Conservation (phyloP, 2,329 filamentous ascomycete species). For the Aspergillus sp. region DNA sequence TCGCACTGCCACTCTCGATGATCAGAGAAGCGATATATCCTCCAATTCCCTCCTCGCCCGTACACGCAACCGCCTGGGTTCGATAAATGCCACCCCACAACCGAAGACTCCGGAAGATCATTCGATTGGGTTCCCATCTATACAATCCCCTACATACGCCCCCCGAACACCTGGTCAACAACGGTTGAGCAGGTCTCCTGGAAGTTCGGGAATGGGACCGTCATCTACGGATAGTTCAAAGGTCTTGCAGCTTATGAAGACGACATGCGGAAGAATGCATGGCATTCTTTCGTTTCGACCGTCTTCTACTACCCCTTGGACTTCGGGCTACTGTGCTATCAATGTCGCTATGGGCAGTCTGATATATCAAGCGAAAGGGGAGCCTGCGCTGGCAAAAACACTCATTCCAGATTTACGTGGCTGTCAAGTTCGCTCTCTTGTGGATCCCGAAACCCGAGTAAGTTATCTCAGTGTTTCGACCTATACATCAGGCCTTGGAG, state of each 20-base stretch:
- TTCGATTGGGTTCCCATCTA: conserved; percentile 50
- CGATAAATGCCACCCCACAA: conserved; percentile 38
- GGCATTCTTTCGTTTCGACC: conserved; percentile 52
- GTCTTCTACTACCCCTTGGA: conserved; percentile 44
- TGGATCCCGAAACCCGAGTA: conserved; percentile 46
- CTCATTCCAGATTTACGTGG: conserved; percentile 51
- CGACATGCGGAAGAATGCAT: conserved; percentile 53
- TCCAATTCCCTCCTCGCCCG: conserved; percentile 33
- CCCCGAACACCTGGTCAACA: conserved; percentile 34
- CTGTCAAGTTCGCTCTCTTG: conserved; percentile 49
- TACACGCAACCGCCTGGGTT: conserved; percentile 39
- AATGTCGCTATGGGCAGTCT: conserved; percentile 52
- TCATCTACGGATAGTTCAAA: conserved; percentile 46
- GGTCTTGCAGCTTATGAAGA: conserved; percentile 53
- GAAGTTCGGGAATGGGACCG: conserved; percentile 25
- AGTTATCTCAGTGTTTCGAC: conserved; percentile 51
- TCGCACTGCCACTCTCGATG: conserved; percentile 43
- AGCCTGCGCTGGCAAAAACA: conserved; percentile 48
- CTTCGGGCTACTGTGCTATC: conserved; percentile 52
- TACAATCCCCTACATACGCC: conserved; percentile 41
- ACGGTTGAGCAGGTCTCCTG: conserved; percentile 34
- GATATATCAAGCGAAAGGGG: conserved; percentile 52
- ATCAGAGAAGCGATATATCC: conserved; percentile 40
- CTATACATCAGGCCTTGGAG: conserved; percentile 47
- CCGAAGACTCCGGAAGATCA: conserved; percentile 40